phyloP scores from a whole-genome alignment of 1,284 basidiomycete genomes.

The Agroathelia rolfsii region DNA sequence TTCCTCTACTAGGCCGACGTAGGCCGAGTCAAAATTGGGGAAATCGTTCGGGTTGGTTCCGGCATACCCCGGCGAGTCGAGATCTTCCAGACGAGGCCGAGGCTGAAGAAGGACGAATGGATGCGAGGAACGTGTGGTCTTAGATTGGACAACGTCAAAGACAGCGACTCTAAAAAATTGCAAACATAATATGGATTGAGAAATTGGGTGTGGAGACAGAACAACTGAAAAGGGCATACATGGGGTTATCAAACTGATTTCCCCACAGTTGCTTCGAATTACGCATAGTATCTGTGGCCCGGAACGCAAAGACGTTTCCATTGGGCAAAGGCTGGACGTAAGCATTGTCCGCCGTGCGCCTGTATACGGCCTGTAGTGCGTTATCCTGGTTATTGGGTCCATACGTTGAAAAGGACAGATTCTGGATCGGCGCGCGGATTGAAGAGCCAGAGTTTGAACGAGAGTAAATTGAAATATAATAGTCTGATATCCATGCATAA shows the following conservation, averaged over 20 bases:
- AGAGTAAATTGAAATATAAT: constrained; percentile 60
- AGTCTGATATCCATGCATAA: constrained; percentile 35
- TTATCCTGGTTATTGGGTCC: constrained; percentile 76
- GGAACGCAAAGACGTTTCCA: constrained; percentile 69
- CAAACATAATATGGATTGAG: constrained; percentile 8
- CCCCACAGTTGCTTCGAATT: constrained; percentile 47
- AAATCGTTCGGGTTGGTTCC: constrained; percentile 24
- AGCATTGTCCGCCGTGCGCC: constrained; percentile 57
- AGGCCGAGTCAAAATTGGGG: constrained; percentile 49
- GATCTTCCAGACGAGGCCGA: constrained; percentile 53
- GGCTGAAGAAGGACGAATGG: constrained; percentile 77
- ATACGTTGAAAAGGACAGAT: constrained; percentile 74
- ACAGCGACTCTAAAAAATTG: constrained; percentile 53
- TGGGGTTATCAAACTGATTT: constrained; percentile 45
- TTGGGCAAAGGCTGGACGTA: constrained; percentile 75
- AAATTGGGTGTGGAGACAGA: constrained; percentile 4
- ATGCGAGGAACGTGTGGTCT: constrained; percentile 24
- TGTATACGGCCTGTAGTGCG: constrained; percentile 53
- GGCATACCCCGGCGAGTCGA: constrained; percentile 34
- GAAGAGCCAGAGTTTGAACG: constrained; percentile 24
- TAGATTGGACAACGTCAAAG: constrained; percentile 56
- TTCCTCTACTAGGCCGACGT: constrained; percentile 65
- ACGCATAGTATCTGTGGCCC: constrained; percentile 24
- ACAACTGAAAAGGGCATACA: constrained; percentile 21
- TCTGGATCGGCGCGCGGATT: constrained; percentile 49